Evolutionary conservation across 2,329 filamentous ascomycete genomes (phyloP), one percentile per base, ranked within the genome.

Genomic region (Metarhizium album): DNA sequence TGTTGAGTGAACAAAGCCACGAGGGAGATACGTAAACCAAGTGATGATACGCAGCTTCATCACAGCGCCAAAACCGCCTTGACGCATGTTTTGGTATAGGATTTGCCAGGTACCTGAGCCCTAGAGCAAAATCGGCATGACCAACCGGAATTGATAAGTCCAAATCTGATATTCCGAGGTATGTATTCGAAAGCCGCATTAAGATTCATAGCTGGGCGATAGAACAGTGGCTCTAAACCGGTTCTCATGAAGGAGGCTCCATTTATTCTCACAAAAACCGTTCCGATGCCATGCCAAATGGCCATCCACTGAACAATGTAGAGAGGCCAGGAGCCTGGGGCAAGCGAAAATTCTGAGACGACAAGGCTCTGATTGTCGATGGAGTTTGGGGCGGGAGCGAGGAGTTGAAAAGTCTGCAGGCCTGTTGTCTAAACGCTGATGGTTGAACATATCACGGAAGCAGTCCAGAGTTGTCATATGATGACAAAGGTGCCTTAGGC

Each of bases 251-350:
- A 54, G 14, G 49, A 57, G 18, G 58, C 54, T 1, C 60, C 49
- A 4, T 59, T 58, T 52, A 65, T 62, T 20, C 61, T 54, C 0
- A 72, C 62, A 38, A 78, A 63, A 29, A 80, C 74, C 16, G 75
- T 60, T 29, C 74, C 68, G 24, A 70, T 79, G 9, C 77, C 77
- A 9, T 70, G 67, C 76, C 76, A 81, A 13, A 80, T 67, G 3
- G 71, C 57, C 63, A 80, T 74, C 76, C 78, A 81, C 58, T 79
- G 72, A 43, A 79, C 60, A 29, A 80, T 70, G 56, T 73, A 78
- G 2, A 78, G 2, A 80, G 66, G 2, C 70, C 67, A 43, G 65
- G 67, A 18, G 62, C 61, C 46, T 72, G 66, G 0, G 65, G 60
- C n/a, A 76, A 73, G 3, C 75, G 70, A 58, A 80, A 79, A 48